Percentiles rank a stretch among this genome's conserved stretches.
Conservation (phyloP, 2,329 filamentous ascomycete genomes). For the Monilinia laxa region DNA sequence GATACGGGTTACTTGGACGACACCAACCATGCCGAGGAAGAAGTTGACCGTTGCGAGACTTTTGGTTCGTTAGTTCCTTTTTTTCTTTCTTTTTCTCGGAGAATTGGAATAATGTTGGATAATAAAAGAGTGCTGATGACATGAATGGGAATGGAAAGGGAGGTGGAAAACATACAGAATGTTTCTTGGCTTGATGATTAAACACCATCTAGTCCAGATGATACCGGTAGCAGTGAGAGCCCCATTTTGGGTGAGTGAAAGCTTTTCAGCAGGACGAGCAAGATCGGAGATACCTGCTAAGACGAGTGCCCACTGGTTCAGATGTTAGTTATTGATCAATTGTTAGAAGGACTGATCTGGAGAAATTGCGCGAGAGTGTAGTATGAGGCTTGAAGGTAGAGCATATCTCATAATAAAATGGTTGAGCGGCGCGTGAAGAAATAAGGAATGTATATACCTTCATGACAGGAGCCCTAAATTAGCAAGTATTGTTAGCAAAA, state of each 20-base stretch:
- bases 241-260: constrained; percentile 88
- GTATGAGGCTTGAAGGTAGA: neutral
- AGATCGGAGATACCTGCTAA: constrained; percentile 91
- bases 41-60: constrained; percentile 96
- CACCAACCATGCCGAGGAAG: constrained; percentile 87
- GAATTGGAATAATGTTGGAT: neutral
- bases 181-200: constrained; percentile 94
- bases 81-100: neutral
- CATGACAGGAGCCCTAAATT: constrained; percentile 83
- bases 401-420: neutral
- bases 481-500: neutral
- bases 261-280: constrained; percentile 83
- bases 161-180: constrained; percentile 61
- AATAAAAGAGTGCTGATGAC: constrained; percentile 25
- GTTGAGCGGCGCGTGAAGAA: too few species aligned
- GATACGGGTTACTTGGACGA: constrained; percentile 80
- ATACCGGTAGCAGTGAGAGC: constrained; percentile 86
- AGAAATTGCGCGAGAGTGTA: neutral
- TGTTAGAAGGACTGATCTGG: neutral
- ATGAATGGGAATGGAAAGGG: constrained; percentile 26
- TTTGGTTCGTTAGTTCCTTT: constrained; percentile 16
- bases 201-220: constrained; percentile 99
- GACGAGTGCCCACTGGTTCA: constrained; percentile 74
- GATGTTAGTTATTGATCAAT: constrained; percentile 3
- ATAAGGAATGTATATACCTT: constrained; percentile 53